Percentiles rank a stretch among this genome's conserved stretches.
Evolutionary conservation across 192 early-diverging fungal species (phyloP).

Genomic region (Coemansia sp.): DNA sequence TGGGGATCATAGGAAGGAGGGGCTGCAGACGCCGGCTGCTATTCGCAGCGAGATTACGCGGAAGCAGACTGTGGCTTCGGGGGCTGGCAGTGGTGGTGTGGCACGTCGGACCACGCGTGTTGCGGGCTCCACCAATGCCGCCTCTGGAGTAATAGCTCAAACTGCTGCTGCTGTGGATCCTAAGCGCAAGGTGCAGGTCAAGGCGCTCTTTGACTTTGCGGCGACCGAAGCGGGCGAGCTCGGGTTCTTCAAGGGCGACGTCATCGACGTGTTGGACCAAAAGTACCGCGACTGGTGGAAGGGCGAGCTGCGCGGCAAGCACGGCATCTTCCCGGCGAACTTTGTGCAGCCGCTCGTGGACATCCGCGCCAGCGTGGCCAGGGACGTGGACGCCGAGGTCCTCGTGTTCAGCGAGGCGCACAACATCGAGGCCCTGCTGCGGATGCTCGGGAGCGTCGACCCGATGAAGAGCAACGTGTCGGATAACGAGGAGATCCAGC

Average conservation of each 20-base stretch:
- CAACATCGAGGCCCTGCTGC: slow-evolving; percentile 76
- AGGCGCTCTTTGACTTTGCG: slow-evolving; percentile 91
- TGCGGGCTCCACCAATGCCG: too few relatives aligned
- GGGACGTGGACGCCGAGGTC: slow-evolving; percentile 62
- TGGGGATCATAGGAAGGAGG: not conserved
- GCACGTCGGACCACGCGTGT: slow-evolving; percentile 16
- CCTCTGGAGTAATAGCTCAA: slow-evolving; percentile 12
- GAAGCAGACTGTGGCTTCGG: slow-evolving; percentile 31
- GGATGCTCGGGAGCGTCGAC: slow-evolving; percentile 72
- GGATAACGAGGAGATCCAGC: slow-evolving; percentile 86
- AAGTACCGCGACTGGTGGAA: slow-evolving; percentile 99
- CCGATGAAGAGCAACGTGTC: slow-evolving; percentile 79
- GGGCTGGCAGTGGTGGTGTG: not conserved
- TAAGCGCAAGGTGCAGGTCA: slow-evolving; percentile 73
- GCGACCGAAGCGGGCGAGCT: slow-evolving; percentile 91
- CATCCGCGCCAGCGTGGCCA: slow-evolving; percentile 53
- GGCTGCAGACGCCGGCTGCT: slow-evolving; percentile 28
- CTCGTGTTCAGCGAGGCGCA: slow-evolving; percentile 67
- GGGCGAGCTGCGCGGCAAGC: slow-evolving; percentile 79
- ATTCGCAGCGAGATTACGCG: slow-evolving; percentile 51
- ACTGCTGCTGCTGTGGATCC: slow-evolving; percentile 22
- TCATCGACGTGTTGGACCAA: slow-evolving; percentile 87
- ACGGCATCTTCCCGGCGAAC: slow-evolving; percentile 97
- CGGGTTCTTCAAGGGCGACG: slow-evolving; percentile 81
- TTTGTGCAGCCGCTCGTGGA: slow-evolving; percentile 83